Evolutionary conservation across 2,329 filamentous ascomycete species (phyloP).

Genomic region (Endocalyx cinctus): DNA sequence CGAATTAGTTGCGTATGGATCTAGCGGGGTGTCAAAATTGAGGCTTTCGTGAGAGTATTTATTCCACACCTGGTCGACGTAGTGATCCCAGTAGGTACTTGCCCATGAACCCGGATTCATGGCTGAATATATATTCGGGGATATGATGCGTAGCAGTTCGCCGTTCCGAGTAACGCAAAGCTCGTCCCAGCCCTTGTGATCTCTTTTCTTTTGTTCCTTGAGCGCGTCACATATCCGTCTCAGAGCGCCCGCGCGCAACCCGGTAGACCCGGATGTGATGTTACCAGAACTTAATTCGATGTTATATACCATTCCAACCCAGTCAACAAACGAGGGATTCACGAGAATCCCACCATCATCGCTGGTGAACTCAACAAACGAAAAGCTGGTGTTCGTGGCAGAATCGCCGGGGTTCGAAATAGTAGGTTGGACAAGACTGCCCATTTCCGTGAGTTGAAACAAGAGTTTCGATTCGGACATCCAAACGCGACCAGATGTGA

Average conservation of each 20-base stretch:
- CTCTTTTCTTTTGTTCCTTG: slow-evolving; percentile 28
- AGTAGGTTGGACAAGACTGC: slow-evolving; percentile 20
- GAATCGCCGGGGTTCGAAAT: neutral
- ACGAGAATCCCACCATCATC: neutral
- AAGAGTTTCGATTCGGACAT: slow-evolving; percentile 34
- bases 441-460: slow-evolving; percentile 31
- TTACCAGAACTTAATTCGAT: slow-evolving; percentile 10
- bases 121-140: slow-evolving; percentile 37
- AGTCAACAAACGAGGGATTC: neutral
- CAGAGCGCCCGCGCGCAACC: slow-evolving; percentile 33
- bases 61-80: slow-evolving; percentile 43
- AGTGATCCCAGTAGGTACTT: slow-evolving; percentile 39
- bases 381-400: neutral
- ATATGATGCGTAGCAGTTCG: slow-evolving; percentile 38
- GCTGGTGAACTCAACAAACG: neutral
- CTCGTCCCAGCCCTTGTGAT: slow-evolving; percentile 39
- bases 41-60: slow-evolving; percentile 35
- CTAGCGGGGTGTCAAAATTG: slow-evolving; percentile 38
- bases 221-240: slow-evolving; percentile 37
- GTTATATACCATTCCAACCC: neutral
- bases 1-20: slow-evolving; percentile 30
- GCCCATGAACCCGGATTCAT: slow-evolving; percentile 31
- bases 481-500: slow-evolving; percentile 37
- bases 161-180: slow-evolving; percentile 37
- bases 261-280: slow-evolving; percentile 35